Conservation (phyloP, 176 grass and related monocot species). For the Oryza officinalis region DNA sequence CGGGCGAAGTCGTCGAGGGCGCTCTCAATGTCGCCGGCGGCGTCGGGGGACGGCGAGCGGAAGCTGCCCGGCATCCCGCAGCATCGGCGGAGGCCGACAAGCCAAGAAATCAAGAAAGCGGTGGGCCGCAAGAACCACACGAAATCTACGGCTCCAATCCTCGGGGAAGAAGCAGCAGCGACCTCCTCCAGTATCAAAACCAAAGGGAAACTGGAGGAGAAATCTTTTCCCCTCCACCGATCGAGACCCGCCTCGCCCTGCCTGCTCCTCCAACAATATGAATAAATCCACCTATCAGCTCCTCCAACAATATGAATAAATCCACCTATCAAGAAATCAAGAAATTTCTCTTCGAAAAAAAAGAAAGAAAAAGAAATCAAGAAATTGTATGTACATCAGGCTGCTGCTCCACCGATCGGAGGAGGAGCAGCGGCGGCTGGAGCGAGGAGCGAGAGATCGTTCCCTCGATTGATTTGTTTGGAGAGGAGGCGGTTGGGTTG, state of each 20-base stretch:
- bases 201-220: neutral
- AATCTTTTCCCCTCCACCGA: too few species aligned
- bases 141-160: neutral
- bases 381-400: too few species aligned
- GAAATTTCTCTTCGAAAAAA: neutral
- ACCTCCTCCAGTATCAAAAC: neutral
- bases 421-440: neutral
- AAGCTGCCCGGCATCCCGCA: conserved; percentile 30
- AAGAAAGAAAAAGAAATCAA: too few species aligned
- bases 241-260: too few species aligned
- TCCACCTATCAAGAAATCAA: neutral
- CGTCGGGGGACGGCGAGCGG: neutral
- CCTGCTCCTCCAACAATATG: too few species aligned
- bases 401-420: neutral
- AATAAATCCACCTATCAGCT: too few species aligned
- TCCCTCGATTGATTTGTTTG: neutral
- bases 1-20: conserved; percentile 10
- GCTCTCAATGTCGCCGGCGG: neutral
- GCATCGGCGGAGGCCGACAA: neutral
- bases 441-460: neutral
- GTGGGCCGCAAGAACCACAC: neutral
- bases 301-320: too few species aligned
- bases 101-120: neutral
- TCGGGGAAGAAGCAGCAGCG: neutral
- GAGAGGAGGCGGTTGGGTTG: too few species aligned